Evolutionary conservation across 2,329 filamentous ascomycete genomes (phyloP), one percentile per base, ranked within the genome.

Genomic region (Penicillium sp.): DNA sequence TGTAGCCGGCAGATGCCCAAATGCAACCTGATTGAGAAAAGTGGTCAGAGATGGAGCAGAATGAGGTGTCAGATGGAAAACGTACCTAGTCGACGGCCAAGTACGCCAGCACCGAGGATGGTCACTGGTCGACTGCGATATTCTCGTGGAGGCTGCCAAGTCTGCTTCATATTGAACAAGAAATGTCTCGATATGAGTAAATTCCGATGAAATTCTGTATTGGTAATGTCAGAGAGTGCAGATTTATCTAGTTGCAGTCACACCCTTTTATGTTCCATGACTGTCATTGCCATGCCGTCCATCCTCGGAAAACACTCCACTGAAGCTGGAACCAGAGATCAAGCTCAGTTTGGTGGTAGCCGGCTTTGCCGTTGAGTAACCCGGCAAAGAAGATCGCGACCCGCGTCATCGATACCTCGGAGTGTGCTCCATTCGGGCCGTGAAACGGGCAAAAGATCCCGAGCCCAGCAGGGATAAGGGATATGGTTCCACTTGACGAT

Each of bases 41-140:
- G 13, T 18, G 38, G 16, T 47, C 9, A 52, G 43, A 14, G 16
- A 4, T 13, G 4, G 6, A 7, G 31, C 39, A 22, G 18, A 38
- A 14, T 11, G 4, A 24, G 43, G 47, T 13, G 9, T 13, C 3
- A 16, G n/a, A 27, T 10, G 41, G 5, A 31, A 45, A 14, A 22
- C n/a, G 62, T 57, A 61, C 72, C 75, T 3, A 77, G 63, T 6
- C 75, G 72, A 10, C 73, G 67, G 34, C 75, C 75, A 1, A 77
- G 65, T 22, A 75, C 72, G 10, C 75, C 75, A 3, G 71, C 74
- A 1, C 75, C 75, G 21, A 77, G 62, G n/a, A 77, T 61, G 5
- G 70, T 64, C 3, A 77, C 73, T 5, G 75, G 73, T 3, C 75
- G 73, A 3, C 63, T 62, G 3, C 66, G 57, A 55, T 74, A 71